A percentile compares a stretch with the other conserved stretches of the same genome.
phyloP scores from a whole-genome alignment of 2,329 filamentous ascomycete genomes.

The Drechslerella stenobrocha region DNA sequence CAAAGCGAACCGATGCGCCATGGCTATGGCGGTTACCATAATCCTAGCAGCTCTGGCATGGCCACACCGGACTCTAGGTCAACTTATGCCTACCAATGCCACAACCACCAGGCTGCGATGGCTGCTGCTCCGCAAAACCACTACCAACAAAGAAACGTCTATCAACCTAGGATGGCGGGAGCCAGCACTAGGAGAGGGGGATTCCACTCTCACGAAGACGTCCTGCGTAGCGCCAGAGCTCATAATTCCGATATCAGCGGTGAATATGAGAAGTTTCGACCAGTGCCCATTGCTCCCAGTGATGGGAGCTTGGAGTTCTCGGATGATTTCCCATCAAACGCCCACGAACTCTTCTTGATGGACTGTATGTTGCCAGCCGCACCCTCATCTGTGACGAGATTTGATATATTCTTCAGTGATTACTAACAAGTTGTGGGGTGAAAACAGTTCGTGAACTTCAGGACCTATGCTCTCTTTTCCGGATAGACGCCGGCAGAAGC shows the following conservation, averaged over 20 bases:
- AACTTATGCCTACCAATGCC: slow-evolving; percentile 33
- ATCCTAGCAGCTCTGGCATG: slow-evolving; percentile 34
- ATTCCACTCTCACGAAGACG: slow-evolving; percentile 26
- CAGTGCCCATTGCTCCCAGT: slow-evolving; percentile 24
- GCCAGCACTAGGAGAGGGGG: slow-evolving; percentile 36
- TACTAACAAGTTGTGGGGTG: not conserved
- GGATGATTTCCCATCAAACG: slow-evolving; percentile 39
- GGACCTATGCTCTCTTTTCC: slow-evolving; percentile 39
- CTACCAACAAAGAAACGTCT: slow-evolving; percentile 23
- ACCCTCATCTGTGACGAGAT: not conserved
- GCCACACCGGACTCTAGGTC: slow-evolving; percentile 27
- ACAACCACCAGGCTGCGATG: slow-evolving; percentile 6
- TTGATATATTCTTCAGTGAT: not conserved
- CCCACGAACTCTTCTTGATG: slow-evolving; percentile 38
- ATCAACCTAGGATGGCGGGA: slow-evolving; percentile 42
- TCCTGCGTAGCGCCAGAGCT: slow-evolving; percentile 19
- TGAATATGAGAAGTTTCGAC: slow-evolving; percentile 36
- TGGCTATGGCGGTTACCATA: slow-evolving; percentile 34
- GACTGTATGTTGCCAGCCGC: slow-evolving; percentile 33
- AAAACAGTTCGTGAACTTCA: slow-evolving; percentile 38
- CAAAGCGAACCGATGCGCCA: slow-evolving; percentile 24
- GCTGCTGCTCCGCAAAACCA: slow-evolving; percentile 11
- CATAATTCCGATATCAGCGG: slow-evolving; percentile 43
- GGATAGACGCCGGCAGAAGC: slow-evolving; percentile 33
- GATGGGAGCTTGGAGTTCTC: slow-evolving; percentile 35